Base-by-base conservation (phyloP, 2,329 filamentous ascomycete species). In the Nannizziopsis barbatae region DNA sequence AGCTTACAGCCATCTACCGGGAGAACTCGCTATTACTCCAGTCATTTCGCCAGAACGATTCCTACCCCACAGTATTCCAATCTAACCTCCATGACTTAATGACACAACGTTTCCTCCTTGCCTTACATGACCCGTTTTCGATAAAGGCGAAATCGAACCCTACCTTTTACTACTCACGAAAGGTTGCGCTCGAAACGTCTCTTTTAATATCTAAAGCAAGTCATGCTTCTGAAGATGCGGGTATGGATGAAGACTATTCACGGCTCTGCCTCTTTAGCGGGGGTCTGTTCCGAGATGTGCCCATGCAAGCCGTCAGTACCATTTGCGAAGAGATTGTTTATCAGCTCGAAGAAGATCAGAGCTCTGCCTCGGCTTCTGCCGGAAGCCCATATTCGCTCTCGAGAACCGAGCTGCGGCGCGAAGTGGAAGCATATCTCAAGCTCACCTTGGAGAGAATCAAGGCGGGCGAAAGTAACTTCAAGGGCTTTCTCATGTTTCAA, bases 1-100 rank as follows among this genome's bases (percentile, higher is more conserved):
- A 72, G 42, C 63, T 77, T 1, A 69, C 64, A 3, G 11, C 47
- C 9, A 11, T 47, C 20, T 36, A 36, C 35, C 42, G 43, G 12
- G 37, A 27, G 12, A 50, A 43, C 15, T 37, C 20, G 22, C 11
- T 27, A 5, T 17, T 48, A 12, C 20, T 47, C 20, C 44, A 39
- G 11, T 40, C 38, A n/a, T 40, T 10, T 10, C 38, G 14, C 38
- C 11, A n/a, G 11, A 17, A 40, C 18, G 20, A 40, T 7, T 18
- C 33, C 43, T 40, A 41, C 1, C 43, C 40, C 12, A 42, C 35
- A 9, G 10, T 22, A 1, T 53, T 53, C 32, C 53, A 52, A 40
- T 20, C 36, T 15, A 50, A 49, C 17, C 33, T 47, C 2, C 40
- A 49, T 7, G 52, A 53, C 17, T 22, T 53, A 11, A 37, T 52